Base-by-base conservation (phyloP, 2,329 filamentous ascomycete genomes). In the Akanthomyces dipterigenus region DNA sequence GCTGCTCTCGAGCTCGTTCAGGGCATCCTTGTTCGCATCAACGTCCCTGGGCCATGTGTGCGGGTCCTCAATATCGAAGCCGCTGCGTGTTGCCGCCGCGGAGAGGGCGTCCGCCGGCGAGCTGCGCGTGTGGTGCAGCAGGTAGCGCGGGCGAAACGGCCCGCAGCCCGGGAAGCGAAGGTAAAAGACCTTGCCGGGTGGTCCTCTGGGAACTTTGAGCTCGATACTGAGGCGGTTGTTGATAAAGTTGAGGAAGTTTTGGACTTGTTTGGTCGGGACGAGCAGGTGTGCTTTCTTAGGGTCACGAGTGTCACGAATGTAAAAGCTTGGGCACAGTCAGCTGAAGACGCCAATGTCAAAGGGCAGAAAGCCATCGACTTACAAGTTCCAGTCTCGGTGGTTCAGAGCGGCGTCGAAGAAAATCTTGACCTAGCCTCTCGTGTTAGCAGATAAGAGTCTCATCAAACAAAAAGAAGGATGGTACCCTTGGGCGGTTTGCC, bases 361-460 rank as follows among this genome's bases (percentile, higher is more conserved):
- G 11, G 16, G n/a, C 22, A 34, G 0, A 40, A 16, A 8, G 3
- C 12, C n/a, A 38, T 43, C 11, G 40, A 59, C 87, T 80, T 78
- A 95, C 90, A 96, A 76, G 64, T 93, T 86, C 92, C 92, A 96
- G 12, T 77, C 69, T 62, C 84, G 80, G 2, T 77, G 73, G 67
- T 82, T 83, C 65, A 89, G 78, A 55, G 90, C 81, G 3, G 71
- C 68, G 38, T 82, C 77, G 66, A 90, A 91, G 71, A 83, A 81
- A 0, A 76, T 74, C 24, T 65, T 67, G 5, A 73, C 75, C 79
- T 81, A 24, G n/a, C 8, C 43, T 6, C 3, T 31, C 54, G 18
- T n/a, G 38, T 62, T 67, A 48, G 65, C 48, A 62, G 36, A 53
- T 22, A 51, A 51, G 43, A 5, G 22, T 14, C 16, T 11, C 28